Base-by-base conservation (phyloP, 2,329 filamentous ascomycete species). In the Calonectria henricotiae region DNA sequence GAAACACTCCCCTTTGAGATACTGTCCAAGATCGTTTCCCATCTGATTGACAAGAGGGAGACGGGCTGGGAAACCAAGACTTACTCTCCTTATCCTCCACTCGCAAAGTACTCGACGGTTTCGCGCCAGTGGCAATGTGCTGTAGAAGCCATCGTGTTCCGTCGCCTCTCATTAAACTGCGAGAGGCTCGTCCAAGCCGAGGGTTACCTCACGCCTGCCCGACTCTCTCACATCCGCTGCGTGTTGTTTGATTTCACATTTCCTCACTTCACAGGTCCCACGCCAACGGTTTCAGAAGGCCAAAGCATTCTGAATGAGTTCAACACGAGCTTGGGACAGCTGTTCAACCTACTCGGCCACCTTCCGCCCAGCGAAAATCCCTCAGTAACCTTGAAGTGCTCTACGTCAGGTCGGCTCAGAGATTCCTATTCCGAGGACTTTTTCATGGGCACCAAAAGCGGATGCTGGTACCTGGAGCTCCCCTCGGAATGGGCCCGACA, bases 71-170 rank as follows among this genome's bases (percentile, higher is more conserved):
- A 23, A 15, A 13, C 20, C 15, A 15, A 12, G 32, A 15, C 32
- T 9, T 58, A 15, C 13, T 12, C 32, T 3, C 32, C 37, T 1
- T 58, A 58, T 25, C 51, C 51, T 9, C 51, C 32, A 9, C 23
- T 58, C 51, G 51, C 51, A 11, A 23, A 58, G 51, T 39, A 58
- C 20, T 20, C 51, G 32, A 58, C 51, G 1, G 20, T 58, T 12
- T 58, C 51, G 20, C 35, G 51, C 4, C 51, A 9, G 12, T 58
- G 51, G 51, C 51, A 58, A 12, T 15, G 35, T 8, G 51, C 35
- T 5, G 23, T 58, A 39, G 51, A 58, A 13, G 35, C 51, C 51
- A 25, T 58, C n/a, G 37, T 30, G 2, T 58, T 58, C 32, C 51
- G 51, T 58, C 51, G 51, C 20, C 15, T 58, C 3, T 58, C n/a